phyloP scores from a whole-genome alignment of 768 basidiomycete genomes.

The Mycena vitilis region DNA sequence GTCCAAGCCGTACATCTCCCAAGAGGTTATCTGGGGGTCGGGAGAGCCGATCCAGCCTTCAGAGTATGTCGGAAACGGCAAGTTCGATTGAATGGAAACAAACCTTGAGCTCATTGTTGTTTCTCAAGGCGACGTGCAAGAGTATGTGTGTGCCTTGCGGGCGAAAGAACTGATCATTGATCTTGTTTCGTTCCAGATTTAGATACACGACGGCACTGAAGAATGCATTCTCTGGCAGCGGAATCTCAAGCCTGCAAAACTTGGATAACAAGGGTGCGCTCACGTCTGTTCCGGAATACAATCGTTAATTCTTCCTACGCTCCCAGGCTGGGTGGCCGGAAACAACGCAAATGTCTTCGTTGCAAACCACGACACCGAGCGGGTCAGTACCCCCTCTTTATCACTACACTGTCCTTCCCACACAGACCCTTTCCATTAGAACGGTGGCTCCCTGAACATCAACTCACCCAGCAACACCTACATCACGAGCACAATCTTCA shows the following conservation, averaged over 20 bases:
- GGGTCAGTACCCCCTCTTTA: constrained; percentile 48
- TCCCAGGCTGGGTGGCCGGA: constrained; percentile 67
- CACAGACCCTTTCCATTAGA: constrained; percentile 43
- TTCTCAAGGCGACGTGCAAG: constrained; percentile 69
- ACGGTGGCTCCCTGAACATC: constrained; percentile 63
- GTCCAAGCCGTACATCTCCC: constrained; percentile 65
- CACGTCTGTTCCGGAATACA: not conserved
- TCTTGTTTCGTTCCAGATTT: constrained; percentile 50
- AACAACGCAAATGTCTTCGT: constrained; percentile 72
- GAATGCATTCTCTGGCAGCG: constrained; percentile 62
- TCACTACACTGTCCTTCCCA: not conserved
- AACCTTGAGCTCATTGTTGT: not conserved
- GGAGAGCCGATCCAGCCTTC: constrained; percentile 67
- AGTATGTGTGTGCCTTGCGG: constrained; percentile 49
- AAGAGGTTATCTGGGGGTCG: constrained; percentile 66
- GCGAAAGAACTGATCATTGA: not conserved
- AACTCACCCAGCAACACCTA: constrained; percentile 75
- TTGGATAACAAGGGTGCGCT: constrained; percentile 60
- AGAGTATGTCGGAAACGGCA: constrained; percentile 66
- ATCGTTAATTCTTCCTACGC: not conserved
- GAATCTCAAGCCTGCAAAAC: constrained; percentile 63
- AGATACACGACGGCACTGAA: constrained; percentile 66
- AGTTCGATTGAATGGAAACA: not conserved
- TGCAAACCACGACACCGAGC: constrained; percentile 77
- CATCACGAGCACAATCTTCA: constrained; percentile 69